These are phyloP conservation scores for Cladosporium halotolerans DNA, from an alignment of 2,329 filamentous ascomycete species.

Conservation along the genomic window DNA sequence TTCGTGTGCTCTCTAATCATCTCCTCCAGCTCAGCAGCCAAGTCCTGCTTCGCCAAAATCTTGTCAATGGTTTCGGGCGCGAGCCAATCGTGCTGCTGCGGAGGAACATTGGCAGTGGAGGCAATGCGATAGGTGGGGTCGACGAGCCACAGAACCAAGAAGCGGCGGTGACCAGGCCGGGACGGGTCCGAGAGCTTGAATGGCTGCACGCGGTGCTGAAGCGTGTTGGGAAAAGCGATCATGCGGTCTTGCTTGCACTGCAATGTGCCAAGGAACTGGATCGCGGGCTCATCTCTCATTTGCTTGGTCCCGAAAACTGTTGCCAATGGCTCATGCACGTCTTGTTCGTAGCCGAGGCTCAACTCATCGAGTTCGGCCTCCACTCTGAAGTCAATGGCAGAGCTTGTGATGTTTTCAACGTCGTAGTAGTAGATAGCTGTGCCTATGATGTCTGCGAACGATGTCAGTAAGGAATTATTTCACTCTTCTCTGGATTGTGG, in stretches of 20 bases:
- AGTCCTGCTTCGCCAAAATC: slow-evolving; percentile 14
- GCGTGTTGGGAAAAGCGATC: slow-evolving; percentile 50
- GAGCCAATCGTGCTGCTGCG: slow-evolving; percentile 46
- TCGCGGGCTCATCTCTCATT: slow-evolving; percentile 18
- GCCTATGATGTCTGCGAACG: slow-evolving; percentile 30
- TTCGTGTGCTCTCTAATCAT: slow-evolving; percentile 22
- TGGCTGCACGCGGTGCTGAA: slow-evolving; percentile 47
- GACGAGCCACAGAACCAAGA: slow-evolving; percentile 54
- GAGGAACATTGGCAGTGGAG: slow-evolving; percentile 47
- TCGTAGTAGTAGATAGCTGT: slow-evolving; percentile 60
- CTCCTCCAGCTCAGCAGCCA: slow-evolving; percentile 26
- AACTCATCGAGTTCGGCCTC: slow-evolving; percentile 10
- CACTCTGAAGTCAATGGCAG: slow-evolving; percentile 46
- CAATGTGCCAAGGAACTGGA: slow-evolving; percentile 46
- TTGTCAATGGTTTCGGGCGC: slow-evolving; percentile 15
- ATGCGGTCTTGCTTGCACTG: slow-evolving; percentile 44
- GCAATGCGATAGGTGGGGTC: slow-evolving; percentile 49
- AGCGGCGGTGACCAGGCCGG: slow-evolving; percentile 50
- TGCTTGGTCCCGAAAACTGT: slow-evolving; percentile 23
- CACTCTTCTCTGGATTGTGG: not conserved
- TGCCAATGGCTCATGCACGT: slow-evolving; percentile 20
- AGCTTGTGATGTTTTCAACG: slow-evolving; percentile 52
- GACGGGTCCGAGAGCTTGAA: slow-evolving; percentile 47
- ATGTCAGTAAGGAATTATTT: not conserved
- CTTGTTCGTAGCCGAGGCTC: slow-evolving; percentile 14